A percentile compares a stretch with the other conserved stretches of the same genome.
Evolutionary conservation across 164 flowering plant species (phyloP).

Genomic region (Macadamia tetraphylla): DNA sequence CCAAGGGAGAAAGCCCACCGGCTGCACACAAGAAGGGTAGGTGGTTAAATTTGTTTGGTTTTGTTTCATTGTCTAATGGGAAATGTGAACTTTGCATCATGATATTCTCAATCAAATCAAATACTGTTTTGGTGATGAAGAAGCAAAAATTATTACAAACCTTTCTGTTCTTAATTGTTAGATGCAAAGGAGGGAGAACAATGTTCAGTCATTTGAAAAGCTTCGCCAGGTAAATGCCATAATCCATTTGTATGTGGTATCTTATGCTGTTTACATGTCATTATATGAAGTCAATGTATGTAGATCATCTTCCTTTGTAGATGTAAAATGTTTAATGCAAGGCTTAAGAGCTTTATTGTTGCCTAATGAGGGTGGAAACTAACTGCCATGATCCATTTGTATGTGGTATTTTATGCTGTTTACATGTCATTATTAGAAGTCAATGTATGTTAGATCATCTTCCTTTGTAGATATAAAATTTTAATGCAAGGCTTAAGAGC

Average conservation of each 20-base stretch:
- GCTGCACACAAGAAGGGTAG: conserved; percentile 94
- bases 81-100: neutral
- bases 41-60: conserved; percentile 11
- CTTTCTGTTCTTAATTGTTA: conserved; percentile 17
- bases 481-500: neutral
- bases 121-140: neutral
- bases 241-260: neutral
- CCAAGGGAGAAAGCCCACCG: conserved; percentile 98
- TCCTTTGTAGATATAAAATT: neutral
- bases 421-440: neutral
- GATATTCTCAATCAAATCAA: neutral
- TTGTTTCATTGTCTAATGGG: neutral
- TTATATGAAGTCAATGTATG: neutral
- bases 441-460: neutral
- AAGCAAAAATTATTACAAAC: neutral
- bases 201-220: conserved; percentile 97
- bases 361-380: conserved; percentile 8
- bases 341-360: no score
- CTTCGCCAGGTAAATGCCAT: conserved; percentile 76
- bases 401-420: neutral
- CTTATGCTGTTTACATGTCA: neutral
- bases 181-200: conserved; percentile 99
- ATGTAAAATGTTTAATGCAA: neutral
- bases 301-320: neutral
- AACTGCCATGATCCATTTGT: conserved; percentile 7